Evolutionary conservation across 306 rosid species (phyloP).

Genomic region (Lablab purpureus): DNA sequence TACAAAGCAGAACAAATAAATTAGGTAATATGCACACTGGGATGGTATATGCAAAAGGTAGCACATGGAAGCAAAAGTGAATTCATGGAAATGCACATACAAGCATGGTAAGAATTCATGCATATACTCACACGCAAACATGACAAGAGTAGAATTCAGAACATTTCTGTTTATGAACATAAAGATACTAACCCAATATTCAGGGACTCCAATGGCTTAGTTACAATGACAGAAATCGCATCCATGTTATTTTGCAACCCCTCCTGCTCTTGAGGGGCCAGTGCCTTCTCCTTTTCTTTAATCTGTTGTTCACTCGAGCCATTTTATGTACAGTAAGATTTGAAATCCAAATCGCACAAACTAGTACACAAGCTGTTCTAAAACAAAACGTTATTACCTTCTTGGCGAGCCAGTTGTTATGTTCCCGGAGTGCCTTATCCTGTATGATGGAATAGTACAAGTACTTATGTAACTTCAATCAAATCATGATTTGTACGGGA

Average conservation of each 20-base stretch:
- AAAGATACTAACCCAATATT: constrained; percentile 56
- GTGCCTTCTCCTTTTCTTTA: constrained; percentile 71
- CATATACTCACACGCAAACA: not conserved
- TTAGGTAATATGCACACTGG: not conserved
- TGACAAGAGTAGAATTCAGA: not conserved
- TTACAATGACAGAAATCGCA: constrained; percentile 37
- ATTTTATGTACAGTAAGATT: constrained; percentile 3
- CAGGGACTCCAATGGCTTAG: constrained; percentile 56
- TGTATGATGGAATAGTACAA: constrained; percentile 41
- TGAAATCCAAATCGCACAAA: constrained; percentile 12
- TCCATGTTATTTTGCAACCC: constrained; percentile 49
- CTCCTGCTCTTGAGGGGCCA: constrained; percentile 46
- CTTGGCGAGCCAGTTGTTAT: constrained; percentile 68
- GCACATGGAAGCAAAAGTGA: not conserved
- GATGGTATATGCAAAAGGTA: not conserved
- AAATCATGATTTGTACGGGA: not conserved
- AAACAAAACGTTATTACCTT: constrained; percentile 50
- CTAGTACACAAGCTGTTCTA: not conserved
- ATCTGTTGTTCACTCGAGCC: constrained; percentile 54
- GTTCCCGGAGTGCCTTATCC: constrained; percentile 83
- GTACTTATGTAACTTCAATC: not conserved
- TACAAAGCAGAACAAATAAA: not conserved
- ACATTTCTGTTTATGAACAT: not conserved
- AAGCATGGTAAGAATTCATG: not conserved
- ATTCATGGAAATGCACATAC: not conserved